A percentile compares a stretch with the other conserved stretches of the same genome.
These are phyloP conservation scores for Cryptococcus sp. DNA, from an alignment of 1,284 basidiomycete species.

Conservation along the genomic window DNA sequence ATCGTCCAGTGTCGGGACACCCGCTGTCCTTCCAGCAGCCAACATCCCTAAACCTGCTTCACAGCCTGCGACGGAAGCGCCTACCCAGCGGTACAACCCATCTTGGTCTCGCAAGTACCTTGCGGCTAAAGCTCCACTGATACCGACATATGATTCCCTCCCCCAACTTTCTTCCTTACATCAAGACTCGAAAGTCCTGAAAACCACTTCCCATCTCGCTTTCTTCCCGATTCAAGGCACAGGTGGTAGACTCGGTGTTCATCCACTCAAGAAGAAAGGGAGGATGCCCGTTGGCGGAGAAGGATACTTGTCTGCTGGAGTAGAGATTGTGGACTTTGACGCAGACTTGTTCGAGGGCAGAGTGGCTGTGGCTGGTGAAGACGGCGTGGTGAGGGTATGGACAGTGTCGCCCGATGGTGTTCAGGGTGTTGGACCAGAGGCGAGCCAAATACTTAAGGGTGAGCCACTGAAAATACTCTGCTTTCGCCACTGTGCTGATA, in stretches of 20 bases:
- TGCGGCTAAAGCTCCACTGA: conserved; percentile 53
- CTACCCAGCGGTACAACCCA: conserved; percentile 36
- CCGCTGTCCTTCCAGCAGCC: not conserved
- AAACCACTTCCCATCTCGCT: conserved; percentile 40
- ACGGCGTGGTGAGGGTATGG: conserved; percentile 52
- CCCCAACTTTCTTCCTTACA: conserved; percentile 50
- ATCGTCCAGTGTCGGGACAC: conserved; percentile 2
- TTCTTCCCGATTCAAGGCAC: conserved; percentile 55
- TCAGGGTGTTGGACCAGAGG: conserved; percentile 39
- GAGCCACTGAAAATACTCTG: not conserved
- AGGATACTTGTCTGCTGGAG: conserved; percentile 48
- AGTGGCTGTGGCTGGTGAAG: conserved; percentile 53
- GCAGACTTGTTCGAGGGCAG: conserved; percentile 38
- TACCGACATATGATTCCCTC: conserved; percentile 54
- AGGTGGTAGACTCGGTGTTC: conserved; percentile 54
- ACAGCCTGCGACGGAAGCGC: not conserved
- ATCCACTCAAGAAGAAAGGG: conserved; percentile 50
- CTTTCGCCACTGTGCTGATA: conserved; percentile 3
- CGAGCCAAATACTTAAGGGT: conserved; percentile 36
- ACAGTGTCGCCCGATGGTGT: conserved; percentile 36
- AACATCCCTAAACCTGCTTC: not conserved
- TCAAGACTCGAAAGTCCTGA: conserved; percentile 50
- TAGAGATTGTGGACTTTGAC: conserved; percentile 52
- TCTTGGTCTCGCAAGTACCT: conserved; percentile 55
- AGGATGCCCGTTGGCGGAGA: conserved; percentile 47